These are phyloP conservation scores for Phialophora verrucosa DNA, from an alignment of 2,329 filamentous ascomycete genomes.

Conservation along the genomic window DNA sequence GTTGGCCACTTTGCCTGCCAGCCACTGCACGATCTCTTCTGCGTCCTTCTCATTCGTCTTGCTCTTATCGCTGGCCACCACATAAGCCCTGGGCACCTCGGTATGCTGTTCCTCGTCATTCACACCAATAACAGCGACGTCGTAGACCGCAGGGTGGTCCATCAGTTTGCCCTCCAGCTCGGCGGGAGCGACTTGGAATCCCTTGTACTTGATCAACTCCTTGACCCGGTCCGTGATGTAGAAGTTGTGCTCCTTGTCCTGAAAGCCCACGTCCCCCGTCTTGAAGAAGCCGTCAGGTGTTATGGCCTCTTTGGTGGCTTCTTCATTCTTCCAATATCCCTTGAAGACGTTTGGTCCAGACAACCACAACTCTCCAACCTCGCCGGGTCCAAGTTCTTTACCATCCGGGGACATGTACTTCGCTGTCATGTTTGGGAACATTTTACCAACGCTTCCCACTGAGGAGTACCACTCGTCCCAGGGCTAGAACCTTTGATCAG, in stretches of 20 bases:
- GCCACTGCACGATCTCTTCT: slow-evolving; percentile 45
- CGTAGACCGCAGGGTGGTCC: slow-evolving; percentile 50
- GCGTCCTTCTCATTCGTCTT: slow-evolving; percentile 49
- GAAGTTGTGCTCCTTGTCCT: slow-evolving; percentile 76
- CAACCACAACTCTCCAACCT: slow-evolving; percentile 71
- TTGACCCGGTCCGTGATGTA: slow-evolving; percentile 89
- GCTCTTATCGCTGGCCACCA: slow-evolving; percentile 53
- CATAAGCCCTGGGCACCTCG: slow-evolving; percentile 52
- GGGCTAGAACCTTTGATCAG: slow-evolving; percentile 65
- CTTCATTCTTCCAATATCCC: slow-evolving; percentile 66
- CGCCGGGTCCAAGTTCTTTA: slow-evolving; percentile 64
- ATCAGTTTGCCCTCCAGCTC: slow-evolving; percentile 56
- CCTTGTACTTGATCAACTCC: slow-evolving; percentile 59
- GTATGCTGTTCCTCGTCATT: slow-evolving; percentile 45
- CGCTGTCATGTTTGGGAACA: slow-evolving; percentile 79
- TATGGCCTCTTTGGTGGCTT: slow-evolving; percentile 62
- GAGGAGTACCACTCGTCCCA: slow-evolving; percentile 78
- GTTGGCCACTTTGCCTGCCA: slow-evolving; percentile 42
- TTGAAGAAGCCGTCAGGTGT: slow-evolving; percentile 78
- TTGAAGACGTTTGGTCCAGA: slow-evolving; percentile 69
- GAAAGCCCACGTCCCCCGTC: slow-evolving; percentile 84
- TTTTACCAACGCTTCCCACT: slow-evolving; percentile 77
- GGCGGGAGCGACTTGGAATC: slow-evolving; percentile 57
- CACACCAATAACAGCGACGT: slow-evolving; percentile 56
- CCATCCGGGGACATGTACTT: slow-evolving; percentile 73